Evolutionary conservation across 768 basidiomycete species (phyloP).

Genomic region (Candolleomyces eurysporus): DNA sequence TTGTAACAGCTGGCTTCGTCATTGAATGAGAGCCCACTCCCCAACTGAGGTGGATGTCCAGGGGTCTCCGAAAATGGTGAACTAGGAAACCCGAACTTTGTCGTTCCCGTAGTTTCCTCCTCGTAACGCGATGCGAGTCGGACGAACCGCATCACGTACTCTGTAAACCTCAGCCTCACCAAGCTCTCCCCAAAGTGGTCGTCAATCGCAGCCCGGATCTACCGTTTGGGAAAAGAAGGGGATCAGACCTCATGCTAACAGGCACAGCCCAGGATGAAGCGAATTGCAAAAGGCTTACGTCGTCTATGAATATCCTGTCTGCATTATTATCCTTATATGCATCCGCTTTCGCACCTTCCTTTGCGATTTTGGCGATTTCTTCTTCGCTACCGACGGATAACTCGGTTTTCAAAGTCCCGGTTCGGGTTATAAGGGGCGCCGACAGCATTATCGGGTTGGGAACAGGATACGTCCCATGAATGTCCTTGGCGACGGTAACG

Average conservation of each 20-base stretch:
- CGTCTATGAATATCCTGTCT: constrained; percentile 91
- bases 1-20: constrained; percentile 65
- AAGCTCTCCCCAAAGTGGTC: constrained; percentile 89
- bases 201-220: constrained; percentile 87
- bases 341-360: constrained; percentile 58
- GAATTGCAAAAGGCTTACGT: constrained; percentile 54
- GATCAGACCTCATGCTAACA: not conserved
- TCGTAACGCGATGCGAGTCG: constrained; percentile 90
- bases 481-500: constrained; percentile 86
- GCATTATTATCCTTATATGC: constrained; percentile 58
- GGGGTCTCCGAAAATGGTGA: constrained; percentile 47
- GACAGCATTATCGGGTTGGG: constrained; percentile 37
- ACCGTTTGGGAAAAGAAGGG: not conserved
- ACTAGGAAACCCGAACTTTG: constrained; percentile 73
- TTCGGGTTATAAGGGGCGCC: constrained; percentile 48
- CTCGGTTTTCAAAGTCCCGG: constrained; percentile 66
- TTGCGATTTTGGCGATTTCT: constrained; percentile 59
- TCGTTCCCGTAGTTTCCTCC: constrained; percentile 74
- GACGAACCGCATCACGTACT: constrained; percentile 86
- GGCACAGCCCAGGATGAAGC: not conserved
- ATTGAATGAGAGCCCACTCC: constrained; percentile 76
- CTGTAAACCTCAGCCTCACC: constrained; percentile 85
- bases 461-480: constrained; percentile 56
- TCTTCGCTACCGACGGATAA: constrained; percentile 63
- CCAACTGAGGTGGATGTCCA: constrained; percentile 52